Evolutionary conservation across 306 rosid species (phyloP), one percentile per base, ranked within the genome.

Genomic region (Sicyos baderoa): DNA sequence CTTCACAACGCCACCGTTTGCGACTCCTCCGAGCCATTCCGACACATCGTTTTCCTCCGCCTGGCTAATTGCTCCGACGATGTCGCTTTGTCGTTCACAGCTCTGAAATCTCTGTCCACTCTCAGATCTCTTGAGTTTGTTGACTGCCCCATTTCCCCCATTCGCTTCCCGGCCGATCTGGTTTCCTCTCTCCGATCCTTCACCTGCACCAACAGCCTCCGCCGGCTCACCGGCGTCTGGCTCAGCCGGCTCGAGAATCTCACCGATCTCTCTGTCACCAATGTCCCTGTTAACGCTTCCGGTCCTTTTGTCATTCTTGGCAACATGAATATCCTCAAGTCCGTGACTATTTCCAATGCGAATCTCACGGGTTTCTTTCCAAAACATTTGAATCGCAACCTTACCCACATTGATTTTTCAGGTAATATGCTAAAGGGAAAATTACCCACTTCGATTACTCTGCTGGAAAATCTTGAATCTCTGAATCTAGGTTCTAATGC

Each of bases 241-340:
- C 96, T 92, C 53, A 70, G 89, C 22, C 89, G 86, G 65, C 89
- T 91, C 42, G 73, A 76, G 32, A 87, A 91, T 60, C 88, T 91
- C 68, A 89, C 96, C 25, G 90, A 87, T 74, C 97, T 91, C 73
- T 83, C 89, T 0, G 79, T 91, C 61, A 67, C 92, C 16, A 55
- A 79, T 58, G 86, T 83, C 2, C 63, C 47, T 0, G 81, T 91
- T 59, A 84, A 70, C 42, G 86, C 96, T 52, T 76, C 84, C 1
- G 96, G 96, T 13, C 92, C 92, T 72, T 92, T 40, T 53, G 97
- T 92, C 23, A 86, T 92, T 21, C 90, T 92, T 11, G 85, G 88
- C 2, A 88, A 65, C 80, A 80, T 89, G 87, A 79, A 80, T 62
- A 82, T 87, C 59, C 90, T 89, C 82, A 83, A 42, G 5, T 72